These are phyloP conservation scores for Fraxinus nigra DNA, from an alignment of 305 asterid genomes.

Conservation along the genomic window DNA sequence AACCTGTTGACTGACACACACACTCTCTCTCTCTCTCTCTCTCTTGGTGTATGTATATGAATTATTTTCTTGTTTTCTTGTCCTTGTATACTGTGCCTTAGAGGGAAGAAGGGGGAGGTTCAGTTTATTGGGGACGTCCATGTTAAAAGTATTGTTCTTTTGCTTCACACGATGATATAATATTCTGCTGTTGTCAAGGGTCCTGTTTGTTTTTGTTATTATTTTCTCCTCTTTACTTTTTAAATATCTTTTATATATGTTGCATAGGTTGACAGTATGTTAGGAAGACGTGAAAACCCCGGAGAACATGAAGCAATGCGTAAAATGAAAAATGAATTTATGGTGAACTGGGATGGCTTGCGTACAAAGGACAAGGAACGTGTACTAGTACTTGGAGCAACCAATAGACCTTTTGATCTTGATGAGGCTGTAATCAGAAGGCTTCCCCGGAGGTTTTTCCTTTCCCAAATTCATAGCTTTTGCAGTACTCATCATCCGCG, in stretches of 20 bases:
- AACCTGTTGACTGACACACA: not conserved
- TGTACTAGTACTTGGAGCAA: conserved; percentile 56
- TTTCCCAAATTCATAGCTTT: not conserved
- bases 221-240: not conserved
- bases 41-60: not conserved
- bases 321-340: conserved; percentile 57
- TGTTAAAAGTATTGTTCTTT: not conserved
- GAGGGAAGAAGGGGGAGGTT: not conserved
- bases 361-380: conserved; percentile 55
- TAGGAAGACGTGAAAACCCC: conserved; percentile 54
- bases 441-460: conserved; percentile 44
- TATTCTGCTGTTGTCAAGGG: not conserved
- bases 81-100: not conserved
- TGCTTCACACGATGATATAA: not conserved
- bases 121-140: not conserved
- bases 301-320: conserved; percentile 63
- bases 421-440: conserved; percentile 58
- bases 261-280: conserved; percentile 50
- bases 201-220: not conserved
- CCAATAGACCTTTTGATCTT: conserved; percentile 55
- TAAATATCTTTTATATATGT: not conserved
- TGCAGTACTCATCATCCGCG: not conserved
- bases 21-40: not conserved
- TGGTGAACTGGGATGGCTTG: conserved; percentile 60
- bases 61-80: not conserved